Conservation (phyloP, 768 basidiomycete genomes). For the Kockovaella imperatae region DNA sequence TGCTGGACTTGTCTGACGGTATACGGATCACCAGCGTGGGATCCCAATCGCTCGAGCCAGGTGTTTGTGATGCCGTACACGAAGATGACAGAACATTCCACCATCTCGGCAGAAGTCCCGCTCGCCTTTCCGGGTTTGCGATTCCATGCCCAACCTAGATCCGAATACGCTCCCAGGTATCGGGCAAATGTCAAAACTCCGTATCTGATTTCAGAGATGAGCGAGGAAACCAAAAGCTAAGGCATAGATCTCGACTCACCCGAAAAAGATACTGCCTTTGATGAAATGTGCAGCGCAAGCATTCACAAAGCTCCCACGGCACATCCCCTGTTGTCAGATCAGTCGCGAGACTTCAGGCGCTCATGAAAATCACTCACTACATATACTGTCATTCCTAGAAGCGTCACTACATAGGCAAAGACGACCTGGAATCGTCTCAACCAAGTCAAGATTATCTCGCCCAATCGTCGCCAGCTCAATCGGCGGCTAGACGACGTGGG, state of each 20-base stretch:
- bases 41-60: conserved; percentile 96
- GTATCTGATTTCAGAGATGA: conserved; percentile 47
- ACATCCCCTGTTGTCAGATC: conserved; percentile 54
- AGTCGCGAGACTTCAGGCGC: neutral
- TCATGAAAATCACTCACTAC: conserved; percentile 44
- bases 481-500: conserved; percentile 9
- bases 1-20: conserved; percentile 90
- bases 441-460: conserved; percentile 35
- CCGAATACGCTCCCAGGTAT: conserved; percentile 81
- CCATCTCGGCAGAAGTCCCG: conserved; percentile 42
- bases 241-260: conserved; percentile 24
- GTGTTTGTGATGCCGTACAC: conserved; percentile 82
- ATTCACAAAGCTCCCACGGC: conserved; percentile 68
- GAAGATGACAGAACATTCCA: conserved; percentile 56
- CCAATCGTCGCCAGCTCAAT: conserved; percentile 8
- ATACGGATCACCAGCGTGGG: conserved; percentile 67
- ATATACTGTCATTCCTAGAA: conserved; percentile 70
- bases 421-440: conserved; percentile 60
- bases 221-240: neutral
- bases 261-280: conserved; percentile 81
- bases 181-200: conserved; percentile 83
- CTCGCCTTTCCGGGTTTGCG: conserved; percentile 16
- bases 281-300: conserved; percentile 75
- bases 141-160: conserved; percentile 96
- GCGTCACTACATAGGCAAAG: conserved; percentile 59